These are phyloP conservation scores for Tardiomyces depauwii DNA, from an alignment of 1,139 yeast genomes.

Conservation along the genomic window DNA sequence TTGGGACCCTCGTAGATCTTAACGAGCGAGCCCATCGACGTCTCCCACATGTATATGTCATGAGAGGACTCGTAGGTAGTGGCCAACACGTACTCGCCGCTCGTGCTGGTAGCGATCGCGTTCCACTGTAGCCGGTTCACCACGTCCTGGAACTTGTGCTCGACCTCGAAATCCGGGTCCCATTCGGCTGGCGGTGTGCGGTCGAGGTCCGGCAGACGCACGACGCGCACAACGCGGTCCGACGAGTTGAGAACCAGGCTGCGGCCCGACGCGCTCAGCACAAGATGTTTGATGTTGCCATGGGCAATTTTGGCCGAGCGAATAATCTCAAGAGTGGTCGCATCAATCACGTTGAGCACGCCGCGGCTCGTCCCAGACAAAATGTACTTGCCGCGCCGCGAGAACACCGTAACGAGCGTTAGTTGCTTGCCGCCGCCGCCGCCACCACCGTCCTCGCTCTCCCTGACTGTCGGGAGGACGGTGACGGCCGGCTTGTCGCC, in stretches of 20 bases:
- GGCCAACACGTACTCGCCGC: slow-evolving; percentile 80
- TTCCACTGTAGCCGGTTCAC: slow-evolving; percentile 89
- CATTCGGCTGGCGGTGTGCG: slow-evolving; percentile 25
- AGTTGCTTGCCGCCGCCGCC: slow-evolving; percentile 21
- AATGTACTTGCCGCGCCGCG: slow-evolving; percentile 42
- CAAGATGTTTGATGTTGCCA: slow-evolving; percentile 62
- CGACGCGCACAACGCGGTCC: slow-evolving; percentile 72
- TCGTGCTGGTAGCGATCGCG: slow-evolving; percentile 57
- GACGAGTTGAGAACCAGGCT: slow-evolving; percentile 62
- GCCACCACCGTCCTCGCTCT: slow-evolving; percentile 11
- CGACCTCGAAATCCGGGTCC: slow-evolving; percentile 58
- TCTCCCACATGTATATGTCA: slow-evolving; percentile 90
- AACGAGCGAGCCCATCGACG: slow-evolving; percentile 73
- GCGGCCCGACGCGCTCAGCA: slow-evolving; percentile 50
- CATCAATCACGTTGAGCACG: slow-evolving; percentile 41
- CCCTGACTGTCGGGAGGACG: slow-evolving; percentile 20
- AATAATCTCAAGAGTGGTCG: slow-evolving; percentile 24
- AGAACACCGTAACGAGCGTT: slow-evolving; percentile 25
- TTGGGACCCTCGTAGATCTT: slow-evolving; percentile 89
- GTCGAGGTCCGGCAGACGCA: slow-evolving; percentile 40
- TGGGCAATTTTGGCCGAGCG: slow-evolving; percentile 47
- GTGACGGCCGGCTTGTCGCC: slow-evolving; percentile 13
- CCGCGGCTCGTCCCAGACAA: slow-evolving; percentile 79
- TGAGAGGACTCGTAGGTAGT: slow-evolving; percentile 82
- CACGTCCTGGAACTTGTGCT: slow-evolving; percentile 82